Base-by-base conservation (phyloP, 108 stramenopile species). In the Stephanodiscus minutulus region DNA sequence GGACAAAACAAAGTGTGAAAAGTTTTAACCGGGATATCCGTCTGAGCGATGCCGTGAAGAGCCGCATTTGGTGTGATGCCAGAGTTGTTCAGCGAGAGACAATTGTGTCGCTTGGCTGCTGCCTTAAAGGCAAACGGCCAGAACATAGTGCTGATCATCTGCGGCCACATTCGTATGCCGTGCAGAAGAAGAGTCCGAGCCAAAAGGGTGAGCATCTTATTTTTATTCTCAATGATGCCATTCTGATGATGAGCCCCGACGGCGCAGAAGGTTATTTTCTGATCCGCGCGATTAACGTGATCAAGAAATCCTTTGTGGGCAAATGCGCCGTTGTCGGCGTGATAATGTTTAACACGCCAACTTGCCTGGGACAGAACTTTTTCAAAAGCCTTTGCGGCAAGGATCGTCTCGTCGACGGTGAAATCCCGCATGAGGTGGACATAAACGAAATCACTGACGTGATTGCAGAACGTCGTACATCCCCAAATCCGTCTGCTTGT, bases 261-360 rank as follows among this genome's bases (percentile, higher is more conserved):
- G 2, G 78, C 85, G 46, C 82, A 81, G 53, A 83, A 86, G 0
- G 79, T 67, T 0, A 86, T 53, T 7, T 56, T 25, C 28, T 29
- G 27, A 11, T 29, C 28, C 5, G 27, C 7, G 11, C 28, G 15
- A 11, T 17, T 29, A 15, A 28, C 27, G 6, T 56, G 25, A 69
- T 74, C 47, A 8, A 70, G 22, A 64, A 73, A 85, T 0, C 27
- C 50, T 3, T 81, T 64, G 27, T 74, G 85, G 0, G 47, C 60
- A 35, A 81, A 89, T 2, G 78, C 61, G 2, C 88, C 86, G 64
- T 89, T 89, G 48, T 89, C 86, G 8, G 84, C 84, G 37, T 85
- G 84, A 57, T 85, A 89, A n/a, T 60, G 58, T 24, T 75, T 35
- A 7, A 82, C 61, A 31, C 12, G 70, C 0, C 74, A 41, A 3